Base-by-base conservation (phyloP, 1,284 basidiomycete species). In the Ganoderma leucocontextum region DNA sequence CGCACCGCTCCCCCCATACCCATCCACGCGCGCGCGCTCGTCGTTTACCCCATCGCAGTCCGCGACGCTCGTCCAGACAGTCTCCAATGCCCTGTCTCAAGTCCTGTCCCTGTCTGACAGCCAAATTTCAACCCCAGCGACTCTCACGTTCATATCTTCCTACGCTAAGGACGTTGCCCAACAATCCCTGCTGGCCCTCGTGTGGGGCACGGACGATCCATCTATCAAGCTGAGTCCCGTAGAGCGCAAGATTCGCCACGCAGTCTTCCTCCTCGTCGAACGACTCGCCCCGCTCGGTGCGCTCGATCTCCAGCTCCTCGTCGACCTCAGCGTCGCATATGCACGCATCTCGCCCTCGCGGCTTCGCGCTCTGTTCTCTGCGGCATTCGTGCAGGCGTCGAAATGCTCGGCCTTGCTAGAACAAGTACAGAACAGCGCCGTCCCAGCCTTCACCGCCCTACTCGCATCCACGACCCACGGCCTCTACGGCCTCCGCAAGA, bases 281-380 rank as follows among this genome's bases (percentile, higher is more conserved):
- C 85, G 83, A 58, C 74, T 89, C 13, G 84, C 83, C 2, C 74
- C 74, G 7, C 78, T 81, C 15, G 57, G 77, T 12, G 74, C 80
- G 4, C 77, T 91, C 9, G 85, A 88, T 66, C 75, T 86, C 5
- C 83, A 84, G 68, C 85, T 82, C 0, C 79, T 93, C 2, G 79
- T 93, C 12, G 91, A 93, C 78, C 81, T 93, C 13, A 80, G 86
- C 19, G 83, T 92, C 62, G 82, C 84, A 2, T 92, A 90, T 74
- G 82, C 84, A 0, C 77, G 78, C 10, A 79, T 81, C 0, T 82
- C 87, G 63, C 74, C 80, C 10, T 78, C 82, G 15, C 85, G 82
- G 49, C 77, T 88, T 33, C 82, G 82, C 29, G 75, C 78, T 0
- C 75, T 91, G 3, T 81, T 91, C 68, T 71, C 78, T 12, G 72